Percentiles rank a stretch among this genome's conserved stretches.
Evolutionary conservation across 768 basidiomycete genomes (phyloP).

Genomic region (Psilocybe azurescens): DNA sequence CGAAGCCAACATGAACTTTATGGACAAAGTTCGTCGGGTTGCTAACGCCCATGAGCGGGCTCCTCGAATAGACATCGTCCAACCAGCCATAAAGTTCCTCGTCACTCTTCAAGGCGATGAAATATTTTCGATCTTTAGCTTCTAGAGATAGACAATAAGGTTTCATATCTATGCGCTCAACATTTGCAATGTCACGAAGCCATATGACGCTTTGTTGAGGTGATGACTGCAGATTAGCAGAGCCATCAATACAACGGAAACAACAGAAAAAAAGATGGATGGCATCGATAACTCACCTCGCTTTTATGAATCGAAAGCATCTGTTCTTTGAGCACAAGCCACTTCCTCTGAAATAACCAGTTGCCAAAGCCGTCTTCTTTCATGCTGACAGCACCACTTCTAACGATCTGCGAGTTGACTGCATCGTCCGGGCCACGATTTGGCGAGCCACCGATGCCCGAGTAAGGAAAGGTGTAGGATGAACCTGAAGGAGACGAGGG

Average conservation of each 20-base stretch:
- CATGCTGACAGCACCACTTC: slow-evolving; percentile 78
- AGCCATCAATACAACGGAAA: slow-evolving; percentile 5
- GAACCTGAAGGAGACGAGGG: slow-evolving; percentile 58
- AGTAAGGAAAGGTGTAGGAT: slow-evolving; percentile 69
- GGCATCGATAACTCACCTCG: slow-evolving; percentile 64
- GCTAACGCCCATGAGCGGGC: slow-evolving; percentile 91
- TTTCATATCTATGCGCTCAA: slow-evolving; percentile 93
- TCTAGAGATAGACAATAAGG: slow-evolving; percentile 93
- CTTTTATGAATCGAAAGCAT: slow-evolving; percentile 86
- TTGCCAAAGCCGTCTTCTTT: slow-evolving; percentile 96
- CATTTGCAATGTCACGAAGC: slow-evolving; percentile 80
- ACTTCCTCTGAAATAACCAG: slow-evolving; percentile 92
- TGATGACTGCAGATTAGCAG: slow-evolving; percentile 43
- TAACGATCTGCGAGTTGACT: slow-evolving; percentile 54
- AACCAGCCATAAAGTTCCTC: slow-evolving; percentile 99
- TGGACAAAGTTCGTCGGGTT: slow-evolving; percentile 98
- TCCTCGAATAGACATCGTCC: slow-evolving; percentile 93
- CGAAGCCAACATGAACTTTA: slow-evolving; percentile 98
- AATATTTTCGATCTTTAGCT: slow-evolving; percentile 82
- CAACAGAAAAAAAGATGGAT: not conserved
- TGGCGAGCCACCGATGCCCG: slow-evolving; percentile 84
- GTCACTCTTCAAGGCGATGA: slow-evolving; percentile 86
- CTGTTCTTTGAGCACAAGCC: slow-evolving; percentile 84
- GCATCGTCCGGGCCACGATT: slow-evolving; percentile 48
- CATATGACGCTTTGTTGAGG: slow-evolving; percentile 64